Evolutionary conservation across 1,284 basidiomycete species (phyloP), one percentile per base, ranked within the genome.

Genomic region (Phaffia rhodozyma): DNA sequence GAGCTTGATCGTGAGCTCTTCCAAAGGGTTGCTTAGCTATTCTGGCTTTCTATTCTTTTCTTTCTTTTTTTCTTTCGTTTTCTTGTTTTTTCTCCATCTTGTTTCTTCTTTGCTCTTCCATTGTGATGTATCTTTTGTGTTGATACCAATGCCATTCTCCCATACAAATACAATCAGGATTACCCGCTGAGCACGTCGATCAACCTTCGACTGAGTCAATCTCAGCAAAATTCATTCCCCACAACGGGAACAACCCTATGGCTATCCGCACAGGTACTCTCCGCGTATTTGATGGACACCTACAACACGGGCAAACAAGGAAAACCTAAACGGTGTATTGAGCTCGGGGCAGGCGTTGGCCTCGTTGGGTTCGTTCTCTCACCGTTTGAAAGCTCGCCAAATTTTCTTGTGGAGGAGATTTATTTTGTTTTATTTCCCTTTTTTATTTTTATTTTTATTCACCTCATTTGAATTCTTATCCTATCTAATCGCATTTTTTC

Each of bases 181-280:
- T 60, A 60, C 43, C 59, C 59, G 20, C 43, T 60, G 34, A 60
- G 50, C 21, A 38, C 59, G 29, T 52, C 49, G 1, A 21, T 60
- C 21, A 43, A 50, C 1, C 48, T 60, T 18, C 43, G 32, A 4
- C 32, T 60, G 16, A 52, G 48, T 25, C 59, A 60, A 25, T 60
- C 59, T 2, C 49, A 60, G n/a, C 38, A 32, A 7, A 60, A 60
- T 50, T 48, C 49, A 18, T 60, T 62, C 43, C 47, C 61, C 13
- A 83, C 85, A 51, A 91, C 88, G 67, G 91, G 90, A 23, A 89
- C 88, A n/a, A 84, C 87, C 1, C 82, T 93, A 62, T 93, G 91
- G 91, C 83, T 91, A 62, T 84, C 84, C 51, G 86, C 83, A 0
- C 68, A 71, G 65, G 65, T 71, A 43, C 63, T 70, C 52, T 58